Base-by-base conservation (phyloP, 225 moss, liverwort and hornwort species). In the Rhytidiadelphus loreus region DNA sequence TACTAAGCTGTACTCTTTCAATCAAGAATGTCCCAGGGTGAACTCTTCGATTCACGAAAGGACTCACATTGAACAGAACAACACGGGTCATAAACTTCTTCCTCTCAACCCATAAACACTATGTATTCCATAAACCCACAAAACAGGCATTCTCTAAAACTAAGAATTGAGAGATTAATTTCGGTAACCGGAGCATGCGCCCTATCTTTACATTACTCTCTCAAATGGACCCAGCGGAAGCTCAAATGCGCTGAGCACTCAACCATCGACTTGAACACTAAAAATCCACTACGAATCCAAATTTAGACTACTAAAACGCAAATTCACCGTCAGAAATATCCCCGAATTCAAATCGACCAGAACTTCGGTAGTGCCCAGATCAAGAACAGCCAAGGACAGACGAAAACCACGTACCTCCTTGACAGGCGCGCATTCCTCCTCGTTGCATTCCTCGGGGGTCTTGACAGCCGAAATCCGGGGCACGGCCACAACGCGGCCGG, bases 401-500 rank as follows among this genome's bases (percentile, higher is more conserved):
- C 17, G 16, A 43, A 63, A 8, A 35, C 37, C n/a, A 58, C 35
- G 30, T 14, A 96, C 96, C 94, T 97, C 95, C 92, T 95, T 96
- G 22, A 50, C 7, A 14, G 96, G 95, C 26, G 95, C 96, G 70
- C 95, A 93, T 2, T 96, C 96, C 90, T 96, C 96, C 26, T 96
- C 96, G 66, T 96, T 96, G 52, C 92, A 92, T 80, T 96, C 97
- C 86, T 96, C 94, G 18, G 93, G 93, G 58, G 92, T 77, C 71
- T 92, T 88, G 39, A 94, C 96, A 48, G 95, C 95, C n/a, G 79
- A 87, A 60, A 91, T 95, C 90, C 86, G 85, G 83, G 83, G 57
- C 73, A 86, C 28, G 25, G 84, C 16, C 46, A 26, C 80, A 73
- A 65, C 53, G 69, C 92, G 87, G 71, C 77, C 71, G 17, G 89